Conservation (phyloP, 1,284 basidiomycete genomes). For the Cutaneotrichosporon arboriforme region DNA sequence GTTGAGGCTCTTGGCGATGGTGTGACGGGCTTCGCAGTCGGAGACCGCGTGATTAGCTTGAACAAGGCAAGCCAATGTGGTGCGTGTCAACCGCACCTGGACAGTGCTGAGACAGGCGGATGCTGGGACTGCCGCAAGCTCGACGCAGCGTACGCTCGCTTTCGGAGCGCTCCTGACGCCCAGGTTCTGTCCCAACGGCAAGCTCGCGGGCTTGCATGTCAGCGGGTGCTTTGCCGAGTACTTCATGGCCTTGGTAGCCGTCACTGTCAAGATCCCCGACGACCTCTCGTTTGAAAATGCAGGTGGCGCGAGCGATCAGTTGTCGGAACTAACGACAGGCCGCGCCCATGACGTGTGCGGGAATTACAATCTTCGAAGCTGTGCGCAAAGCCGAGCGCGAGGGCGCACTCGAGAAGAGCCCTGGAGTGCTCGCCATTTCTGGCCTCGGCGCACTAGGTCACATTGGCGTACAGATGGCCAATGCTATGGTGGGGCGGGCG, state of each 20-base stretch:
- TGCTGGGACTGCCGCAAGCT: constrained; percentile 22
- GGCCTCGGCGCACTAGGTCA: constrained; percentile 28
- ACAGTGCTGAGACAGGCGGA: constrained; percentile 6
- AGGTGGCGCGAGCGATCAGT: not conserved
- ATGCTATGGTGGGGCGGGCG: constrained; percentile 22
- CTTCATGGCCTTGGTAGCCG: constrained; percentile 18
- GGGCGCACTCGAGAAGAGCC: constrained; percentile 10
- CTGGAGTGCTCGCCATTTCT: constrained; percentile 25
- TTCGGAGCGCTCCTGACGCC: not conserved
- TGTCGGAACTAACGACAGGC: constrained; percentile 11
- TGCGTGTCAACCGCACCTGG: constrained; percentile 5
- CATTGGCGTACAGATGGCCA: constrained; percentile 30
- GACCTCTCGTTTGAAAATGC: constrained; percentile 25
- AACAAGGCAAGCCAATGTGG: constrained; percentile 19
- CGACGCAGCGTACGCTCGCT: constrained; percentile 16
- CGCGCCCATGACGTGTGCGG: constrained; percentile 30
- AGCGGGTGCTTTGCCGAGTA: constrained; percentile 32
- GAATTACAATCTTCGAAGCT: constrained; percentile 26
- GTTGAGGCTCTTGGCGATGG: constrained; percentile 19
- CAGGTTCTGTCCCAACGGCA: constrained; percentile 22
- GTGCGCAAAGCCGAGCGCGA: constrained; percentile 20
- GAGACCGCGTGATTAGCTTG: constrained; percentile 21
- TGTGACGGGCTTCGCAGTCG: constrained; percentile 16
- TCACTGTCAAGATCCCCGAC: constrained; percentile 19
- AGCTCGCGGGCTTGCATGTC: constrained; percentile 20